Base-by-base conservation (phyloP, 345 rosid genomes). In the Erodium maritimum region DNA sequence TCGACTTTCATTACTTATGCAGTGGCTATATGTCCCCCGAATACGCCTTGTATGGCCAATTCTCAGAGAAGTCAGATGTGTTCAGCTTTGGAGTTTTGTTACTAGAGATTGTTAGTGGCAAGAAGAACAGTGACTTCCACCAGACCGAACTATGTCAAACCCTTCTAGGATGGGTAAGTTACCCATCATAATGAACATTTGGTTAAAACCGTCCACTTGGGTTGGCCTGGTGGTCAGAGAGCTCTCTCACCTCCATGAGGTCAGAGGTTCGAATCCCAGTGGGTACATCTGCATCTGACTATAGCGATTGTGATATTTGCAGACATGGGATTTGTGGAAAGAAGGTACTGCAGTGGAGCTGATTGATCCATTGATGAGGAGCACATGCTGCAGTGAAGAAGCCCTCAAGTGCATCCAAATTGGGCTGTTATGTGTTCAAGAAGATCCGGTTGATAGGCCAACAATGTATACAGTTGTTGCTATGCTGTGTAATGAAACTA, bases 351-450 rank as follows among this genome's bases (percentile, higher is more conserved):
- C 5, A 5, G 19, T 51, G 54, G 54, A 51, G 9, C 5, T 51
- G 19, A 17, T 51, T 8, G 54, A 51, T 51, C 21, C 54, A 19
- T 17, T 10, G 7, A 17, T 51, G 19, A 51, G 9, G 54, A 10
- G 10, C 21, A 10, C 54, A 1, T 51, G 54, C 21, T 51, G 20
- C 19, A 51, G 54, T 17, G 21, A 17, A 17, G 54, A 51, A 51
- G 54, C 21, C 9, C 14, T 51, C 5, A 51, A 20, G 21, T 51
- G 54, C 54, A 17, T 51, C 19, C 19, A 51, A 17, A 51, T 51
- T 17, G 54, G 54, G 54, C 21, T 51, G 54, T 11, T 51, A 11
- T 51, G 54, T n/a, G 54, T 51, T 51, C 54, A 51, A 19, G 54
- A 51, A 51, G 54, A 51, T 51, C 54, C 54, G 9, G 54, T 17